A percentile compares a stretch with the other conserved stretches of the same genome.
Evolutionary conservation across 352 stramenopile genomes (phyloP).

Genomic region (Phytophthora brassicae): DNA sequence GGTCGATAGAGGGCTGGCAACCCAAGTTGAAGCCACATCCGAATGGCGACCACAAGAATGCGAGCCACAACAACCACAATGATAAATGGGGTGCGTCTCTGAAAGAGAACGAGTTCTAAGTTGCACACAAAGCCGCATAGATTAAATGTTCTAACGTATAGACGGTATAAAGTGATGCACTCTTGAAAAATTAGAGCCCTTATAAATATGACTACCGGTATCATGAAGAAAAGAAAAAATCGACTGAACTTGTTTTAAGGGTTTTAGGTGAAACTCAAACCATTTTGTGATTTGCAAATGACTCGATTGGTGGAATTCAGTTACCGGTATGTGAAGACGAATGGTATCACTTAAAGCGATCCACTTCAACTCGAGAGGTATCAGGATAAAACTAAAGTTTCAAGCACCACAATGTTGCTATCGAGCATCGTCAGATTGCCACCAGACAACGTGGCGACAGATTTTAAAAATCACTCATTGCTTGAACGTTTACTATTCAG

Average conservation of each 20-base stretch:
- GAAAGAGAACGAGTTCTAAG: slow-evolving; percentile 35
- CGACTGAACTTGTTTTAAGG: too few relatives aligned
- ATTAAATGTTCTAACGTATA: slow-evolving; percentile 15
- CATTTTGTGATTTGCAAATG: slow-evolving; percentile 19
- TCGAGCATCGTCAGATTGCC: neutral
- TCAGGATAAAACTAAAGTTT: neutral
- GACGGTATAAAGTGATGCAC: too few relatives aligned
- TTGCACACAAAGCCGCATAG: neutral
- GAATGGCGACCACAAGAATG: slow-evolving; percentile 13
- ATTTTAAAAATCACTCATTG: too few relatives aligned
- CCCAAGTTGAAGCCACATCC: slow-evolving; percentile 28
- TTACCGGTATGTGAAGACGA: neutral
- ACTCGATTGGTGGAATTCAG: too few relatives aligned
- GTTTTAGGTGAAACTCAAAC: slow-evolving; percentile 20
- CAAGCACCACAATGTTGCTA: neutral
- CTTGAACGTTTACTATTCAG: neutral
- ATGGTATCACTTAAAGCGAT: too few relatives aligned
- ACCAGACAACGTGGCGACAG: neutral
- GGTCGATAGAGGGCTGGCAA: slow-evolving; percentile 35
- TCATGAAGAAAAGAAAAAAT: too few relatives aligned
- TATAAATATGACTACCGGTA: too few relatives aligned
- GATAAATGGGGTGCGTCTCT: slow-evolving; percentile 40
- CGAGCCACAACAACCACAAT: slow-evolving; percentile 21
- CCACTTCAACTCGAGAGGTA: neutral
- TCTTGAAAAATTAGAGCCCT: too few relatives aligned